Conservation (phyloP, 768 basidiomycete genomes). For the Boletus pseudopeckii region DNA sequence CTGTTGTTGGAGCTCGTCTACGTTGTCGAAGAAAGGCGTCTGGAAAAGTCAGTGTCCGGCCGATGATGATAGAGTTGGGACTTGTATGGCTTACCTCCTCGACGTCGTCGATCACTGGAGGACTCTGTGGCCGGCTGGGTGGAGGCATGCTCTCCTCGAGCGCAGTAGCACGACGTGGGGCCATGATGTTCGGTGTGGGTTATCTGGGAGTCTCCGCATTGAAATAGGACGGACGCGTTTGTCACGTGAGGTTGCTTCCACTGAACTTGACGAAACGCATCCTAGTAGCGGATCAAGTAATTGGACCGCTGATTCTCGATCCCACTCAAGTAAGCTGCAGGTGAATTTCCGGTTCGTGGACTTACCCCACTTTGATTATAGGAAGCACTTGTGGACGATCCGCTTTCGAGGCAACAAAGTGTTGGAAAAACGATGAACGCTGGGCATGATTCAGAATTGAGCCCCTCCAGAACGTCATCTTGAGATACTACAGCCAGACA, state of each 20-base stretch:
- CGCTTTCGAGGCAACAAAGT: not conserved
- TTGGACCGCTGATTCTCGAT: not conserved
- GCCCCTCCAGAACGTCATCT: not conserved
- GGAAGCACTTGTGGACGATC: not conserved
- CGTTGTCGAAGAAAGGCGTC: conserved; percentile 66
- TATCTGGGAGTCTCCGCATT: conserved; percentile 1
- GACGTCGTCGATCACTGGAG: conserved; percentile 33
- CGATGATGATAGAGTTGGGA: not conserved
- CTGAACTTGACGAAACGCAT: not conserved
- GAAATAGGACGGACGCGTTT: conserved; percentile 14
- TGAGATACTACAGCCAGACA: not conserved
- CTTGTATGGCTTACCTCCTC: conserved; percentile 36
- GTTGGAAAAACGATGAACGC: not conserved
- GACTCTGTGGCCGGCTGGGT: conserved; percentile 27
- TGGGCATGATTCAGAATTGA: not conserved
- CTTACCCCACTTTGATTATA: too few species aligned
- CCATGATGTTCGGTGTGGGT: conserved; percentile 13
- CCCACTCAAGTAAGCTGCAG: not conserved
- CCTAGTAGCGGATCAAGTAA: too few species aligned
- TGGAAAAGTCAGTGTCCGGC: conserved; percentile 20
- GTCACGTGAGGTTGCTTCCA: conserved; percentile 21
- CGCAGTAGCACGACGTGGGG: conserved; percentile 28
- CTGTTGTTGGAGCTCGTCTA: conserved; percentile 85
- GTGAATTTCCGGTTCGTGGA: not conserved
- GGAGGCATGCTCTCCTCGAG: conserved; percentile 26